Evolutionary conservation across 2,329 filamentous ascomycete genomes (phyloP).

Genomic region (Fusarium anguioides): DNA sequence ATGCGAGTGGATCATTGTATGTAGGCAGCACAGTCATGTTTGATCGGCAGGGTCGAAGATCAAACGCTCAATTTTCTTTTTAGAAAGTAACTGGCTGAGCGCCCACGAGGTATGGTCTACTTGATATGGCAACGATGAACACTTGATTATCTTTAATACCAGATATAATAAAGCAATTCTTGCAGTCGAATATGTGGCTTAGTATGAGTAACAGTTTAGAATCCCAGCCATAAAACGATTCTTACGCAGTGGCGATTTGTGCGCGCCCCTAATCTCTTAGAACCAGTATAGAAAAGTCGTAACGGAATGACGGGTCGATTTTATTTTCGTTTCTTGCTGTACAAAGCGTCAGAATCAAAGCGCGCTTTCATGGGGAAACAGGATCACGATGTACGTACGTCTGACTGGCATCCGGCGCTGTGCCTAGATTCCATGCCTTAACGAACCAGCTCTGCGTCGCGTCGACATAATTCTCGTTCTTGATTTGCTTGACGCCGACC

Average conservation of each 20-base stretch:
- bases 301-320: background rate
- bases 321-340: slow-evolving; percentile 43
- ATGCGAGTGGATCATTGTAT: background rate
- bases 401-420: slow-evolving; percentile 37
- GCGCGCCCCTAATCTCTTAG: background rate
- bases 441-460: slow-evolving; percentile 76
- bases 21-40: background rate
- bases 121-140: background rate
- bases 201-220: background rate
- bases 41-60: background rate
- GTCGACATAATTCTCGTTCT: slow-evolving; percentile 78
- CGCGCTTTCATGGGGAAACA: background rate
- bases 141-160: background rate
- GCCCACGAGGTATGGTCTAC: background rate
- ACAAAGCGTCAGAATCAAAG: slow-evolving; percentile 17
- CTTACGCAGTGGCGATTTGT: slow-evolving; percentile 1
- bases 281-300: slow-evolving; percentile 1
- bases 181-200: background rate
- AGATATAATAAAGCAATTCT: background rate
- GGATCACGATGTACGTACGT: slow-evolving; percentile 19
- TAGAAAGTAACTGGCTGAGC: background rate
- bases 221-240: background rate
- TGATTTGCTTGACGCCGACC: slow-evolving; percentile 76
- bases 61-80: background rate
- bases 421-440: slow-evolving; percentile 72